Base-by-base conservation (phyloP, 805 yeast genomes). In the Nakazawaea wickerhamii region DNA sequence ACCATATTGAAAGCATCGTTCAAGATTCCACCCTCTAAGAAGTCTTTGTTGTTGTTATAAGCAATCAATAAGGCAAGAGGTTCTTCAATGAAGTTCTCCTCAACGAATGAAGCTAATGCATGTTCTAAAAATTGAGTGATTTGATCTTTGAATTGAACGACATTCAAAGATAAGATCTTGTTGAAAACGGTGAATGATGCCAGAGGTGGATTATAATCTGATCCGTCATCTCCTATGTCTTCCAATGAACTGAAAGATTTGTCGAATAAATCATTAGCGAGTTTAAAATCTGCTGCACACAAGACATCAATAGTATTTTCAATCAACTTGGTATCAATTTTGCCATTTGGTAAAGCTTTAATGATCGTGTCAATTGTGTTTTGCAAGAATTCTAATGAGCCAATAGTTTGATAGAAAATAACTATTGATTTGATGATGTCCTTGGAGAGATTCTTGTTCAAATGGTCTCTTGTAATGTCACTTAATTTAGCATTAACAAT, bases 1-100 rank as follows among this genome's bases (percentile, higher is more conserved):
- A 58, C 49, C 30, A 62, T 64, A 44, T 66, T 63, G 30, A 71
- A 55, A 13, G 57, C 36, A n/a, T 60, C 64, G 20, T 58, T 44
- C 21, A 57, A 45, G 0, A 52, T 28, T 1, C 41, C 44, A 4
- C 49, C 46, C 3, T 55, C 49, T 13, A 52, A 47, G 2, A 57
- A 42, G 5, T 6, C 30, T 1, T 41, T 39, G 11, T 62, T 55
- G 15, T 58, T 53, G 14, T 71, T 48, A 39, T 63, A 68, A 5
- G 50, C 41, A 2, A 55, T 48, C 32, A 74, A 42, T 3, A 70
- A 46, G 1, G 48, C 39, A 11, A 71, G 48, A 2, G 70, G 65
- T 8, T 41, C 36, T 4, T 60, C 65, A 37, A 60, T 50, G 14
- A 58, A 56, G 0, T 45, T 36, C 5, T 58, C 51, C 0, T 64